Evolutionary conservation across 2,329 filamentous ascomycete genomes (phyloP).

Genomic region (Lasiodiplodia gonubiensis): DNA sequence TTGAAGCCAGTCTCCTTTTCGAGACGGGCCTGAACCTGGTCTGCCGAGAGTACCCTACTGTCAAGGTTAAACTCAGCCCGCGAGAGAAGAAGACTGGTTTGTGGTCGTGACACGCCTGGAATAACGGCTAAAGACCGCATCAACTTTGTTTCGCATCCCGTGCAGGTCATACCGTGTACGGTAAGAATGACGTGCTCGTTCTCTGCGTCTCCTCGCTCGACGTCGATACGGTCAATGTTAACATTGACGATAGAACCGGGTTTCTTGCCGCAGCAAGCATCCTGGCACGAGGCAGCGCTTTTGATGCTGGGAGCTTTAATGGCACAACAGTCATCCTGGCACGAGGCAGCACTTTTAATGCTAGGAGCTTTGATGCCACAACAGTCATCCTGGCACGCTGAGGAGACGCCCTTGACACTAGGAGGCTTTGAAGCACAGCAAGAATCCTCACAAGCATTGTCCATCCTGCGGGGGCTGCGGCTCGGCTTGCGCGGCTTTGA

Average conservation of each 20-base stretch:
- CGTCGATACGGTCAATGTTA: conserved; percentile 22
- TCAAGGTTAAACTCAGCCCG: conserved; percentile 70
- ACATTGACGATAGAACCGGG: not conserved
- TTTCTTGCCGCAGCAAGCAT: conserved; percentile 4
- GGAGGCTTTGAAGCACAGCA: not conserved
- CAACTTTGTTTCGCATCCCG: conserved; percentile 73
- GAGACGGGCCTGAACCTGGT: conserved; percentile 56
- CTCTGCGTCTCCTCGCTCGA: conserved; percentile 37
- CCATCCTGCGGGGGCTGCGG: not conserved
- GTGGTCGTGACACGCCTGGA: conserved; percentile 59
- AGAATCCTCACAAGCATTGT: not conserved
- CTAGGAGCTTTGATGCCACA: not conserved
- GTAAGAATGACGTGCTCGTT: conserved; percentile 64
- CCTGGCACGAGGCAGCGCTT: not conserved
- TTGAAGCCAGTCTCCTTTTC: conserved; percentile 67
- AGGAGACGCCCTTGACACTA: not conserved
- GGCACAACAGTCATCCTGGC: not conserved
- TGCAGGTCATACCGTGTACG: conserved; percentile 74
- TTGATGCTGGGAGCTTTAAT: not conserved
- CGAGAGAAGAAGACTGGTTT: conserved; percentile 68
- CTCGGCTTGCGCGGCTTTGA: not conserved
- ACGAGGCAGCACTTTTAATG: not conserved
- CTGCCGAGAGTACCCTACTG: conserved; percentile 37
- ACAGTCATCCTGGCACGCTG: not conserved
- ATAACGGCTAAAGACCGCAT: conserved; percentile 57